Base-by-base conservation (phyloP, 148 eudicot species). In the Gaultheria prostrata region DNA sequence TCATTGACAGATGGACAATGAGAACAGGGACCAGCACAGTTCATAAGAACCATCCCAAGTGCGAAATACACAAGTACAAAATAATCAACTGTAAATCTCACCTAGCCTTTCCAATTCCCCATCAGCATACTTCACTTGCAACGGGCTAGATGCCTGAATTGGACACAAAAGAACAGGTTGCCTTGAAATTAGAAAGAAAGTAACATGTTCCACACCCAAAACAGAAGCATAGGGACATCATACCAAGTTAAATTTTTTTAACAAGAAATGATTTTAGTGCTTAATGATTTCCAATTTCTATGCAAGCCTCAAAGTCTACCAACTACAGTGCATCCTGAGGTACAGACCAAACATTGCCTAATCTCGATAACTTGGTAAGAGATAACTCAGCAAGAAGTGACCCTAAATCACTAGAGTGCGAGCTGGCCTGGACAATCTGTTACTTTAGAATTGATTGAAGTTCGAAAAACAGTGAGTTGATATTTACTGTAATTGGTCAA, bases 91-190 rank as follows among this genome's bases (percentile, higher is more conserved):
- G 28, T 65, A 56, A 69, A 76, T 79, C 75, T 84, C 51, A 95
- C 98, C 98, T 89, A 95, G 90, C 83, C 97, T 91, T 91, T 93
- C 97, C 89, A 97, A 85, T 91, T 97, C 99, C 82, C 99, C 99
- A 89, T 97, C 99, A 71, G 99, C 99, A 90, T 97, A 97, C 91
- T 97, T 97, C 90, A 97, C 99, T 93, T 97, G 99, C 93, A 97
- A 86, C 24, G 98, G 98, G 88, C 97, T 94, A 80, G 98, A 92
- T 80, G 99, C 99, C 99, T 97, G 91, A 76, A 85, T 79, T 73
- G 54, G 83, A 82, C 74, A 84, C 67, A 85, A 21, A 81, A 95
- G 15, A 71, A 82, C 56, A 87, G 46, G 56, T 70, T 39, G 63
- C 69, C 83, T 33, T 87, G 18, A 65, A 53, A 79, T 87, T 72